Base-by-base conservation (phyloP, 2,329 filamentous ascomycete genomes). In the Colletotrichum lentis region DNA sequence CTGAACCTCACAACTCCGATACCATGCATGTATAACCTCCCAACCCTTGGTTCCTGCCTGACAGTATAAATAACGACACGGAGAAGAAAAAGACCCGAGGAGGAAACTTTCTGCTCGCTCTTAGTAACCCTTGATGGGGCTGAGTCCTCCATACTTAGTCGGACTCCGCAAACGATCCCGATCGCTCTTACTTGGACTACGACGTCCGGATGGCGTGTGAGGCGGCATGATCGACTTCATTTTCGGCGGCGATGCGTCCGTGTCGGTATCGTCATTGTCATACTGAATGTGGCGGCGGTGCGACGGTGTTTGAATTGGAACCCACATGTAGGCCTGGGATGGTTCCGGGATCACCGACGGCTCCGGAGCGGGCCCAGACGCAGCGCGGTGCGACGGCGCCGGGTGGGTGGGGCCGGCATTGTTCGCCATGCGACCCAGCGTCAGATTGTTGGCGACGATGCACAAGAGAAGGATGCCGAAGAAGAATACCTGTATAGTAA, bases 381-480 rank as follows among this genome's bases (percentile, higher is more conserved):
- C 27, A 69, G 72, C 72, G 74, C 62, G 75, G 71, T 64, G 77
- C 58, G 73, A 72, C 10, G 75, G 65, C 3, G 71, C 61, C 2
- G 73, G 69, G 37, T 73, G 69, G 24, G 72, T 53, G 49, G 74
- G 57, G 44, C 72, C 62, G 20, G 75, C 70, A n/a, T 76, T 72
- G 62, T 78, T 74, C 74, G 70, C 66, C 27, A 68, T 35, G 76
- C 78, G 71, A 39, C 76, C 74, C 78, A 87, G 67, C 73, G 77
- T 80, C 12, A 86, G 72, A 71, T 86, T 86, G 75, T 85, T 86
- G 52, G 83, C 81, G 22, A 85, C 75, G 31, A 86, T 79, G 41
- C 80, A 81, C 4, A 83, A 76, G 24, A 85, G 74, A 31, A 87
- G 76, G 2, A 85, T 77, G 2, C 83, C 79, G 14, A 85, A 76